A percentile compares a stretch with the other conserved stretches of the same genome.
These are phyloP conservation scores for Excoecaria cochinchinensis DNA, from an alignment of 345 rosid species.

Conservation along the genomic window DNA sequence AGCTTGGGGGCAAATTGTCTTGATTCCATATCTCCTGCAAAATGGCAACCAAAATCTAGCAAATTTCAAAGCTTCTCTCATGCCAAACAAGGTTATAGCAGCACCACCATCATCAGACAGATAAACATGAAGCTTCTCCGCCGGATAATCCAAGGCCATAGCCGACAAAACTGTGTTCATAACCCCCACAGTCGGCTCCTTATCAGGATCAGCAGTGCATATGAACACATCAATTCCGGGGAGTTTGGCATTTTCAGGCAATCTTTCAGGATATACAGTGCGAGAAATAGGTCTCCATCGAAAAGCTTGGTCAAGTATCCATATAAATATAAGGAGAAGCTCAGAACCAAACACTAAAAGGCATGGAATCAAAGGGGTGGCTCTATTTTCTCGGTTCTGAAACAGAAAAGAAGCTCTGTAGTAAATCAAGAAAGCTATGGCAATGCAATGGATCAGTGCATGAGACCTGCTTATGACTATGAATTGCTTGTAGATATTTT, in stretches of 20 bases:
- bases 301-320: slow-evolving; percentile 30
- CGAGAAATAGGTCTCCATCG: slow-evolving; percentile 38
- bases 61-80: slow-evolving; percentile 39
- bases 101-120: slow-evolving; percentile 49
- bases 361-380: slow-evolving; percentile 19
- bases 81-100: slow-evolving; percentile 34
- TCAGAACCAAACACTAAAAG: slow-evolving; percentile 31
- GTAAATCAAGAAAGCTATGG: slow-evolving; percentile 29
- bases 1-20: slow-evolving; percentile 33
- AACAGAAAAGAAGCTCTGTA: slow-evolving; percentile 38
- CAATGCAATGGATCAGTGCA: slow-evolving; percentile 30
- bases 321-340: slow-evolving; percentile 22
- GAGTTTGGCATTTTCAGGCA: slow-evolving; percentile 26
- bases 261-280: slow-evolving; percentile 36
- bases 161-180: slow-evolving; percentile 48
- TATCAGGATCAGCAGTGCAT: slow-evolving; percentile 46
- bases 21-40: slow-evolving; percentile 31
- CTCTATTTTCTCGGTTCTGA: slow-evolving; percentile 8
- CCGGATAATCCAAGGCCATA: slow-evolving; percentile 48
- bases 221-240: slow-evolving; percentile 50
- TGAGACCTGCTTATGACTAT: slow-evolving; percentile 30
- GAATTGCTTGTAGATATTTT: slow-evolving; percentile 12
- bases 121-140: slow-evolving; percentile 44
- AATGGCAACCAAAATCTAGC: slow-evolving; percentile 50
- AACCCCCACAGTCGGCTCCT: slow-evolving; percentile 45